Conservation (phyloP, 2,329 filamentous ascomycete genomes). For the Passalora sequoiae region DNA sequence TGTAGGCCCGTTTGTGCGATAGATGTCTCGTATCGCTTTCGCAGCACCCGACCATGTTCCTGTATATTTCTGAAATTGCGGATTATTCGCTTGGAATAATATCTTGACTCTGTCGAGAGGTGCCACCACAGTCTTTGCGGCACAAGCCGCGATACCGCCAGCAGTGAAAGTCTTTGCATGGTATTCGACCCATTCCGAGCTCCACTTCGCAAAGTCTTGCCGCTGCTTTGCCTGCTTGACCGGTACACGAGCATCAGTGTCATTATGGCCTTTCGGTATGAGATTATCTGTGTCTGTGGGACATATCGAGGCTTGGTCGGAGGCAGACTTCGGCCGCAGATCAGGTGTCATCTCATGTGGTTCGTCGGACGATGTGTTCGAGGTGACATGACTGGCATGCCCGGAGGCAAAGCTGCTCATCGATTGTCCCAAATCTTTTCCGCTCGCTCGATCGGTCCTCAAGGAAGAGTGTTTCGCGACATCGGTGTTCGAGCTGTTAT, state of each 20-base stretch:
- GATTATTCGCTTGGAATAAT: slow-evolving; percentile 92
- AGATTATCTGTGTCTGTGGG: slow-evolving; percentile 51
- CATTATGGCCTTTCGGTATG: slow-evolving; percentile 35
- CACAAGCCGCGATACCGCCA: slow-evolving; percentile 85
- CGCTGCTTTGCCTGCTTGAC: neutral
- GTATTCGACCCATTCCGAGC: slow-evolving; percentile 80
- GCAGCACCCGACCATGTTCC: slow-evolving; percentile 81
- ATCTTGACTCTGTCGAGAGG: slow-evolving; percentile 98
- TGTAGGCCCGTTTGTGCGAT: slow-evolving; percentile 62
- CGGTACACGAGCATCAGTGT: neutral
- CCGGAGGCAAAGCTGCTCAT: slow-evolving; percentile 26
- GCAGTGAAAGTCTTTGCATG: slow-evolving; percentile 76
- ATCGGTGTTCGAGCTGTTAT: slow-evolving; percentile 5
- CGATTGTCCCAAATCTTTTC: slow-evolving; percentile 14
- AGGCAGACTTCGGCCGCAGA: slow-evolving; percentile 17
- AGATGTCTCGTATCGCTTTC: slow-evolving; percentile 80
- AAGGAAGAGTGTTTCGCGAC: neutral
- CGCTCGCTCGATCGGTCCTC: neutral
- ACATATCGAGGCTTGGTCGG: slow-evolving; percentile 40
- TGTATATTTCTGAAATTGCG: slow-evolving; percentile 87
- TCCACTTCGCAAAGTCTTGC: slow-evolving; percentile 57
- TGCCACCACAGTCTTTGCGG: slow-evolving; percentile 89
- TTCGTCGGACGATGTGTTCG: slow-evolving; percentile 26
- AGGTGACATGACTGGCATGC: slow-evolving; percentile 26
- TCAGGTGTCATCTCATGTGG: slow-evolving; percentile 36